Base-by-base conservation (phyloP, 805 yeast species). In the Ogataea allantospora region DNA sequence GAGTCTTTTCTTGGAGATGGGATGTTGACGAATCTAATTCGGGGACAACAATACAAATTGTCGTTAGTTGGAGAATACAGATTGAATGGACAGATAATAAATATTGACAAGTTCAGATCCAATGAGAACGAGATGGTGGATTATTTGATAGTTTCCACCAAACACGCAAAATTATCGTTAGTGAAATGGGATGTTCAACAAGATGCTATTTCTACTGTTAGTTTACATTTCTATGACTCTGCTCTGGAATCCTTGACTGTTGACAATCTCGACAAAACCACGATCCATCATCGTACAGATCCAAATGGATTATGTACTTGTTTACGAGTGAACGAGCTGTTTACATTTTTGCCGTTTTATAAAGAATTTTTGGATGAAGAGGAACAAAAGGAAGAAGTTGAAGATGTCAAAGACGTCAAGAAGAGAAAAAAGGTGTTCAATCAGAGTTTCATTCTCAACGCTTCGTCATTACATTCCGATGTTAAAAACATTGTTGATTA, bases 141-240 rank as follows among this genome's bases (percentile, higher is more conserved):
- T 50, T 77, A 75, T 44, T 48, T 93, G 22, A 59, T 83, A 2
- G 64, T 91, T 3, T 65, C 85, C 10, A 83, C 95, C 8, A 75
- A 78, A 42, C 66, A 66, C 35, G 96, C 96, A 20, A 91, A 91
- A 56, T 53, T 88, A 26, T 84, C 95, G 0, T 62, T 89, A 12
- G 61, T 91, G 19, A 70, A 71, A 38, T 93, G 95, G 86, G 82
- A 88, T 51, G 58, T 61, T 4, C 59, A 53, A 4, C 55, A 51
- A n/a, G 68, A 77, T 46, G 51, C 73, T 1, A 67, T 91, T n/a
- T 67, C 73, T 17, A 86, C 96, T 0, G 71, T 78, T 1, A 84
- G 95, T 34, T 65, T 93, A 35, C 99, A 93, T 63, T 88, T 75
- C 57, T 93, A 89, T 59, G 97, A 91, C 51, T 75, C 77, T 29